Base-by-base conservation (phyloP, 2,329 filamentous ascomycete species). In the Monosporascus sp. region DNA sequence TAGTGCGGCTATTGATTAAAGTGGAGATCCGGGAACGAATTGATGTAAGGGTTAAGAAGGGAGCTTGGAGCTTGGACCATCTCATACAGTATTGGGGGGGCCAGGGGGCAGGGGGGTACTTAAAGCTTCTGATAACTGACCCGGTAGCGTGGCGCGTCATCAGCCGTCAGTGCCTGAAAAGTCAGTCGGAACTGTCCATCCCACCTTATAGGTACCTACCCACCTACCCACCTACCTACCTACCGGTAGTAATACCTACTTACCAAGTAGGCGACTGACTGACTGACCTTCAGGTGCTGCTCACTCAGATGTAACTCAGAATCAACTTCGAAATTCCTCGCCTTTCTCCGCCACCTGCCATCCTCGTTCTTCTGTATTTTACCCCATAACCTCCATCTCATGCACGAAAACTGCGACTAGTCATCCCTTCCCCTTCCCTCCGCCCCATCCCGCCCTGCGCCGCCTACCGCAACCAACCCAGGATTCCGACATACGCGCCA, bases 131-230 rank as follows among this genome's bases (percentile, higher is more conserved):
- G 26, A 48, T 14, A 18, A 37, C n/a, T 38, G 47, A 14, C 37
- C 52, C 49, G 22, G 54, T 55, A 43, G 22, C 40, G 14, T 43
- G 40, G 58, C 47, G 49, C 59, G 59, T 61, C 59, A 61, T 61
- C 55, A 61, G 57, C 59, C 51, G 53, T 61, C 54, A 59, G 55
- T 61, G 59, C 59, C 59, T 61, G 57, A 56, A 48, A 43, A 15
- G 18, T 22, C 18, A 22, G 5, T 9, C 40, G 3, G 40, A 8
- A 11, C 28, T 31, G 1, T 31, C 28, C 31, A 35, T 35, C 31
- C 17, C 40, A 9, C 18, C 37, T 40, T 17, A 18, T 7, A 2
- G 2, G 3, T 22, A 22, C 20, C 20, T 22, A 22, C 20, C 20
- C 3, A 22, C 20, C 20, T 3, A 22, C 20, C 20, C 3, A 22